Conservation (phyloP, 371 early-diverging fungal species). For the Dinochytrium kinnereticum region DNA sequence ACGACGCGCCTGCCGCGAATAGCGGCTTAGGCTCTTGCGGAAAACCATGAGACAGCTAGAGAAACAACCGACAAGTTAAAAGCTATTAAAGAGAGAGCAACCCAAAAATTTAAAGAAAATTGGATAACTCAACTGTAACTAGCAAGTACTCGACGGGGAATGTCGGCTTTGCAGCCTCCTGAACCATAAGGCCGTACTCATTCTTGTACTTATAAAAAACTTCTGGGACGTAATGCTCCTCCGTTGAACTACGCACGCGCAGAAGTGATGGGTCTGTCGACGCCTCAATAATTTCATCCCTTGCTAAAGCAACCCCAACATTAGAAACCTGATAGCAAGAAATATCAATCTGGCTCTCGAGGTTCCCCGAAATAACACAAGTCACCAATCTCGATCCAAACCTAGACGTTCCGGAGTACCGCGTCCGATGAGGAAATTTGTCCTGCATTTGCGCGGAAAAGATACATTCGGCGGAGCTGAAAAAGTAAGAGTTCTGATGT, state of each 20-base stretch:
- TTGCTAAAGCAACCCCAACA: constrained; percentile 87
- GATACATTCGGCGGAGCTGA: constrained; percentile 90
- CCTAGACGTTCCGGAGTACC: constrained; percentile 74
- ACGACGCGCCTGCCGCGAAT: constrained; percentile 66
- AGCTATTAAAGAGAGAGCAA: neutral
- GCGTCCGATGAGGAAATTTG: constrained; percentile 71
- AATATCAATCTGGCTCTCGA: constrained; percentile 85
- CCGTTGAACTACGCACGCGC: constrained; percentile 80
- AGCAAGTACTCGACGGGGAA: constrained; percentile 97
- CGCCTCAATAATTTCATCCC: constrained; percentile 91
- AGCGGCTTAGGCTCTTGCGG: constrained; percentile 80
- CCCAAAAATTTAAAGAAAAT: too few species aligned
- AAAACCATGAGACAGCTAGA: constrained; percentile 91
- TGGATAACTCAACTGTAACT: constrained; percentile 83
- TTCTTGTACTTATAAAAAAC: constrained; percentile 95
- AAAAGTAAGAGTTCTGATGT: constrained; percentile 91
- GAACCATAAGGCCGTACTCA: constrained; percentile 86
- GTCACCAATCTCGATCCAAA: constrained; percentile 95
- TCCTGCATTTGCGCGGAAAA: constrained; percentile 92
- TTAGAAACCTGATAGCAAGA: constrained; percentile 94
- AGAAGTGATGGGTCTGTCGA: constrained; percentile 86
- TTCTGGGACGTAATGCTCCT: constrained; percentile 90
- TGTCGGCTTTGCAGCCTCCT: constrained; percentile 82
- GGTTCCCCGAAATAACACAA: constrained; percentile 75
- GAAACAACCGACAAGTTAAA: constrained; percentile 5